These are phyloP conservation scores for Lachnellula hyalina DNA, from an alignment of 2,329 filamentous ascomycete genomes.

Conservation along the genomic window DNA sequence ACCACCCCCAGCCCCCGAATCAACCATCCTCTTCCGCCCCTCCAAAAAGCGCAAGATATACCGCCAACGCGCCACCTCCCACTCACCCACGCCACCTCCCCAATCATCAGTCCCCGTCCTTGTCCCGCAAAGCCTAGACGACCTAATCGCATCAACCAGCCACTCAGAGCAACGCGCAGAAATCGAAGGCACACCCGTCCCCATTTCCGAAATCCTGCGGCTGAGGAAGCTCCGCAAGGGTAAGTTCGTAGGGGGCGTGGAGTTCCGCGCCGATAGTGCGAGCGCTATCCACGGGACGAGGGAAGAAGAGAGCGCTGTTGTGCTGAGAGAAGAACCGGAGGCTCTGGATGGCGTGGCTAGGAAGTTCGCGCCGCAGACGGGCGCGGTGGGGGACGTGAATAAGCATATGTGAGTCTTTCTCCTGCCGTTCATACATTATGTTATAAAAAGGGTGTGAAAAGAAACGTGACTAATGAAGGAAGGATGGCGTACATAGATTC, in stretches of 20 bases:
- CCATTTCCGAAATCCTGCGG: constrained; percentile 47
- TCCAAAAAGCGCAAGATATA: constrained; percentile 57
- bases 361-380: constrained; percentile 69
- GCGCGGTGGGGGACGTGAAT: constrained; percentile 61
- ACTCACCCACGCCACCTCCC: constrained; percentile 4
- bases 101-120: constrained; percentile 10
- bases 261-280: constrained; percentile 38
- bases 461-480: constrained; percentile 58
- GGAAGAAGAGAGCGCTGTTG: constrained; percentile 10
- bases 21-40: constrained; percentile 41
- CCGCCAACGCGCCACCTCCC: constrained; percentile 42
- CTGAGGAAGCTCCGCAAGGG: constrained; percentile 45
- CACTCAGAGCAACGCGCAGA: constrained; percentile 7
- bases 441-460: constrained; percentile 7
- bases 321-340: constrained; percentile 10
- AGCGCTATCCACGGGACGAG: background rate
- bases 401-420: constrained; percentile 68
- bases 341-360: constrained; percentile 26
- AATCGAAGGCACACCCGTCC: constrained; percentile 35
- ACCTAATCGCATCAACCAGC: constrained; percentile 23
- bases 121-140: constrained; percentile 25
- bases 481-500: constrained; percentile 85
- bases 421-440: background rate
- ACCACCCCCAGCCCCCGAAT: background rate
- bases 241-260: constrained; percentile 45